phyloP scores from a whole-genome alignment of 345 rosid genomes.

The Capsella bursapastoris region DNA sequence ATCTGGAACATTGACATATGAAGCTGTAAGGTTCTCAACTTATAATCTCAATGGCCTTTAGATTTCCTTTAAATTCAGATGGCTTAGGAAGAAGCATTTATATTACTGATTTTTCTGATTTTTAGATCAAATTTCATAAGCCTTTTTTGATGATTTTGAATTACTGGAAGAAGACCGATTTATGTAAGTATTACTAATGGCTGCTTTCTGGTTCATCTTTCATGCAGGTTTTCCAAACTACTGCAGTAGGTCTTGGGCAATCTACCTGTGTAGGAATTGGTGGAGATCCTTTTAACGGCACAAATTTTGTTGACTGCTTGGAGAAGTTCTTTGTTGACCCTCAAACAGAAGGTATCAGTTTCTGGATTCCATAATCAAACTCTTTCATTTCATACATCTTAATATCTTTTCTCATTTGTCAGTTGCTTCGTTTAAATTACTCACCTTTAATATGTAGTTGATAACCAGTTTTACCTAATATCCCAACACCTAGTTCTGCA shows the following conservation, averaged over 20 bases:
- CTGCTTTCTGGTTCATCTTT: conserved; percentile 6
- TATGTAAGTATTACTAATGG: not conserved
- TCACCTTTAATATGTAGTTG: not conserved
- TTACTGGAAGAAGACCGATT: not conserved
- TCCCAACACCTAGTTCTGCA: conserved; percentile 13
- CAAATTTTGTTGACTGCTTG: conserved; percentile 87
- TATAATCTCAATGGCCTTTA: conserved; percentile 9
- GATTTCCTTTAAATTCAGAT: not conserved
- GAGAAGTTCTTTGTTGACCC: conserved; percentile 77
- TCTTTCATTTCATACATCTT: not conserved
- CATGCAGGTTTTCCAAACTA: conserved; percentile 85
- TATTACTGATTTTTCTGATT: not conserved
- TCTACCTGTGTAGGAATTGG: conserved; percentile 94
- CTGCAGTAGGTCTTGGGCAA: conserved; percentile 87
- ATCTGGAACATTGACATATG: conserved; percentile 94
- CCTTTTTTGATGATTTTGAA: not conserved
- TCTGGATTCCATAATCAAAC: conserved; percentile 8
- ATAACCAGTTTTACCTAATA: not conserved
- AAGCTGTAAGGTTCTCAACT: conserved; percentile 67
- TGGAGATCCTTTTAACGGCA: conserved; percentile 93
- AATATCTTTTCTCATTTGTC: not conserved
- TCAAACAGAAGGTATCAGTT: conserved; percentile 79
- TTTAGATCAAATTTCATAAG: no score
- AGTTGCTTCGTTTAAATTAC: not conserved
- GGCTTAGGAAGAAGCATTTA: not conserved